A percentile compares a stretch with the other conserved stretches of the same genome.
Conservation (phyloP, 129 eudicot genomes). For the Arctium minus region DNA sequence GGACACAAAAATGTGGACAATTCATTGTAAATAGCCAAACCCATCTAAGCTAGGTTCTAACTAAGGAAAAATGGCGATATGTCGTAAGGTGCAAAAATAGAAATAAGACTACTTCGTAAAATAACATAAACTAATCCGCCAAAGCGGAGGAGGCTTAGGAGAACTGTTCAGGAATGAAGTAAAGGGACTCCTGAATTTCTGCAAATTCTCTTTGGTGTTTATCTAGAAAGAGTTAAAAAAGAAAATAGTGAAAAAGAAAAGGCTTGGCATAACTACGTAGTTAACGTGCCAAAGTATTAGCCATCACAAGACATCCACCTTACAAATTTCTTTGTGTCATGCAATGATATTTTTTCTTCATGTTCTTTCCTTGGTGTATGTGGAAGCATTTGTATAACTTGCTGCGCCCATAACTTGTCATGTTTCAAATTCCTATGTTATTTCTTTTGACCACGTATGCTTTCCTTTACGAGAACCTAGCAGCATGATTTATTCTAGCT, state of each 20-base stretch:
- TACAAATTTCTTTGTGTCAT: not conserved
- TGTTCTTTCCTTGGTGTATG: conserved; percentile 3
- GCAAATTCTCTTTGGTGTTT: not conserved
- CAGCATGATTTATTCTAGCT: not conserved
- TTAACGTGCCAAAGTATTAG: not conserved
- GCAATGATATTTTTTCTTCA: not conserved
- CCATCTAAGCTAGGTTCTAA: conserved; percentile 11
- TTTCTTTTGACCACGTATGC: not conserved
- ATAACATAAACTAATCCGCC: not conserved
- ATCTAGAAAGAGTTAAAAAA: not conserved
- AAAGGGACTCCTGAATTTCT: not conserved
- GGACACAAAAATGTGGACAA: not conserved
- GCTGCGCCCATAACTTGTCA: not conserved
- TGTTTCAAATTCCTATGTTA: not conserved
- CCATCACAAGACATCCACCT: not conserved
- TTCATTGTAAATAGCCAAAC: not conserved
- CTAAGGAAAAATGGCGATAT: not conserved
- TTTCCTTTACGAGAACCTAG: not conserved
- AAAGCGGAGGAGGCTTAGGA: not conserved
- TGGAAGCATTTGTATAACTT: not conserved
- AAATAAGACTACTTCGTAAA: not conserved
- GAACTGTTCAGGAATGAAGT: not conserved
- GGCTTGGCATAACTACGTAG: not conserved
- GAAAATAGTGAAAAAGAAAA: not conserved
- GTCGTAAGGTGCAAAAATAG: not conserved